phyloP scores from a whole-genome alignment of 169 alveolate species.

The Cryptosporidium baileyi region DNA sequence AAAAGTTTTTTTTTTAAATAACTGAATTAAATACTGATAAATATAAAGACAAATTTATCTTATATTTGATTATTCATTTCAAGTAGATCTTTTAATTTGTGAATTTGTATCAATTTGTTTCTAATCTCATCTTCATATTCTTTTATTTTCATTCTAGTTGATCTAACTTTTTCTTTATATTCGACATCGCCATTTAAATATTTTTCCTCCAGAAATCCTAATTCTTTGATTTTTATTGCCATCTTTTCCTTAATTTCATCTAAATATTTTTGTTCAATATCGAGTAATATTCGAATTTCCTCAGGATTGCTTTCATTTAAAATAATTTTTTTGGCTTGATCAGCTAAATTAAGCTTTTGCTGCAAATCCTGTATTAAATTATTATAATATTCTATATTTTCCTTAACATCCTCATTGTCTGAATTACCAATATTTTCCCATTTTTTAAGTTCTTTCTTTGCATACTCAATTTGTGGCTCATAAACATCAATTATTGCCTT shows the following conservation, averaged over 20 bases:
- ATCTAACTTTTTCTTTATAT: constrained; percentile 19
- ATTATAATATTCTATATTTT: constrained; percentile 39
- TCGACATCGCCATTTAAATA: constrained; percentile 20
- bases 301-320: not conserved
- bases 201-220: constrained; percentile 19
- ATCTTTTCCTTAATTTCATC: constrained; percentile 48
- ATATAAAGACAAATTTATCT: not conserved
- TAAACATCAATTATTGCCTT: constrained; percentile 53
- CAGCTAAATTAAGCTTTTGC: constrained; percentile 10
- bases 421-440: not conserved
- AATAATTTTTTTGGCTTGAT: constrained; percentile 9
- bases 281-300: constrained; percentile 12
- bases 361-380: constrained; percentile 13
- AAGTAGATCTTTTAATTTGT: not conserved
- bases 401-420: constrained; percentile 1
- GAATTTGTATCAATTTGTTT: constrained; percentile 23
- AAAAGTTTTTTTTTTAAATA: too few relatives aligned
- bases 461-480: constrained; percentile 57
- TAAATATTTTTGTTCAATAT: not conserved
- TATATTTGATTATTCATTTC: not conserved
- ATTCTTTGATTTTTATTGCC: not conserved
- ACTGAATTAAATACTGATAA: too few relatives aligned
- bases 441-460: constrained; percentile 34
- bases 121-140: constrained; percentile 19
- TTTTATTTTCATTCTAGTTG: constrained; percentile 8